phyloP scores from a whole-genome alignment of 108 stramenopile genomes.

The Pseudonitzschia multiseries region DNA sequence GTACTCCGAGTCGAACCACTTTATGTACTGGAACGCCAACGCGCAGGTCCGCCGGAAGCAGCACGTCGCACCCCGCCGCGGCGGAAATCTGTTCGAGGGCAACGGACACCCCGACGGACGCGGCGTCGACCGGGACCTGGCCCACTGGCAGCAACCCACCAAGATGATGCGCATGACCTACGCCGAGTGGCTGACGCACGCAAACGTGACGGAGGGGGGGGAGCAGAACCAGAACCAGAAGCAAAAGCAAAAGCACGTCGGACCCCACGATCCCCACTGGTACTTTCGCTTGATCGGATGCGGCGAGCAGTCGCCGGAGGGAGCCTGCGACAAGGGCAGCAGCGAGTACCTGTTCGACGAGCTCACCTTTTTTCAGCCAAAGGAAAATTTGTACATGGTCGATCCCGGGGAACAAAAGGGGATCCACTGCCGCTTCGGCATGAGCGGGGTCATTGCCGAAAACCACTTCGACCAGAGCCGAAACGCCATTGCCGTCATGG shows the following conservation, averaged over 20 bases:
- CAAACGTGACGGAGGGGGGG: slow-evolving; percentile 51
- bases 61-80: neutral
- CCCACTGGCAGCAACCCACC: slow-evolving; percentile 80
- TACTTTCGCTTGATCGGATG: slow-evolving; percentile 87
- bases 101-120: slow-evolving; percentile 10
- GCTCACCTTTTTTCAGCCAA: slow-evolving; percentile 57
- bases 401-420: slow-evolving; percentile 46
- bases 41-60: neutral
- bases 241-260: too few relatives aligned
- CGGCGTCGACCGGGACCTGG: slow-evolving; percentile 8
- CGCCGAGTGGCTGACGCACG: slow-evolving; percentile 81
- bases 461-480: slow-evolving; percentile 88
- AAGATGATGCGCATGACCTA: slow-evolving; percentile 74
- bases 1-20: slow-evolving; percentile 85
- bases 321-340: slow-evolving; percentile 42
- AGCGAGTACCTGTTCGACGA: slow-evolving; percentile 61
- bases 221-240: too few relatives aligned
- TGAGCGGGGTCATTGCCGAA: slow-evolving; percentile 88
- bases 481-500: slow-evolving; percentile 82
- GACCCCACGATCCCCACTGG: slow-evolving; percentile 83
- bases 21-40: slow-evolving; percentile 84
- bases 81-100: neutral
- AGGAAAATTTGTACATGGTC: slow-evolving; percentile 54
- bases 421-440: slow-evolving; percentile 95
- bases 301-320: slow-evolving; percentile 28